Percentiles rank a stretch among this genome's conserved stretches.
Evolutionary conservation across 768 basidiomycete species (phyloP).

Genomic region (Brasilioporus rufonigricans): DNA sequence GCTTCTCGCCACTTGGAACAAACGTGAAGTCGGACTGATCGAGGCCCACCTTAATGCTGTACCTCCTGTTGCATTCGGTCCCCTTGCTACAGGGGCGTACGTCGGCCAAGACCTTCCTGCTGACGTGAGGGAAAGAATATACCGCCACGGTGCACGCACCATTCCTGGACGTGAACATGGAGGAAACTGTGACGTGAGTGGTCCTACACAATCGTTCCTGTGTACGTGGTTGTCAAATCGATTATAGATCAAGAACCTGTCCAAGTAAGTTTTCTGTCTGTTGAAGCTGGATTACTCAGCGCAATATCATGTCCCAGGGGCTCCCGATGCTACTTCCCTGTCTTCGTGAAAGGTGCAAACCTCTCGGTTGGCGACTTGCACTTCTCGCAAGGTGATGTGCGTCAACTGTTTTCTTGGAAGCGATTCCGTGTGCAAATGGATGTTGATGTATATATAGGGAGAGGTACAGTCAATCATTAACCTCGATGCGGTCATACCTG

Average conservation of each 20-base stretch:
- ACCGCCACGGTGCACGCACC: conserved; percentile 67
- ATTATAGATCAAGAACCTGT: conserved; percentile 69
- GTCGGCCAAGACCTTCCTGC: conserved; percentile 62
- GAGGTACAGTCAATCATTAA: conserved; percentile 40
- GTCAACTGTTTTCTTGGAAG: conserved; percentile 8
- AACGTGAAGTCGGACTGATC: conserved; percentile 65
- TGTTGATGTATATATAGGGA: conserved; percentile 38
- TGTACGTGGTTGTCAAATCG: background rate
- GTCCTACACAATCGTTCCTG: background rate
- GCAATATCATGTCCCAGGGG: conserved; percentile 37
- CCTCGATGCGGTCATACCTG: background rate
- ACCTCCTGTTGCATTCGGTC: conserved; percentile 66
- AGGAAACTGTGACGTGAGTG: conserved; percentile 67
- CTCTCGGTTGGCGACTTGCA: conserved; percentile 78
- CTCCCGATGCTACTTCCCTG: conserved; percentile 73
- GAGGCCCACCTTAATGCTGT: conserved; percentile 48
- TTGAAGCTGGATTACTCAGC: background rate
- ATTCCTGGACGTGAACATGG: conserved; percentile 79
- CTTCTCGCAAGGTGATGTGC: conserved; percentile 74
- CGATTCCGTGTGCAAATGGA: background rate
- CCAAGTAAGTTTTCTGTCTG: conserved; percentile 36
- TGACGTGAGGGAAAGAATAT: conserved; percentile 51
- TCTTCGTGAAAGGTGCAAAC: conserved; percentile 73
- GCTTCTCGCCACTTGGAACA: conserved; percentile 72
- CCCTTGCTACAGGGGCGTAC: conserved; percentile 57